Evolutionary conservation across 2,329 filamentous ascomycete species (phyloP).

Genomic region (Talaromyces sp.): DNA sequence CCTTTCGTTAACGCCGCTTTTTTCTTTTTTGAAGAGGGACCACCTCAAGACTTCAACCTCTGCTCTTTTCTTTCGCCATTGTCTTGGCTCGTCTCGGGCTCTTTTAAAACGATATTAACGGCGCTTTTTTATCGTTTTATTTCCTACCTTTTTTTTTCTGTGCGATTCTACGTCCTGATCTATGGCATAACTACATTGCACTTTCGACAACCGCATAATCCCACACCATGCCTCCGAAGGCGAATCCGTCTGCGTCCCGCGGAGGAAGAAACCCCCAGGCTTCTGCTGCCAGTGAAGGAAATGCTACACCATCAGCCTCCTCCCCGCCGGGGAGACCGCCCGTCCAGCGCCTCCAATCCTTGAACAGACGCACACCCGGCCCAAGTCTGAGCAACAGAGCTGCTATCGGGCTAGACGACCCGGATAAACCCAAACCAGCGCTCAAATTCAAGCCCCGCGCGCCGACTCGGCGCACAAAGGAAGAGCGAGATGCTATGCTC

Average conservation of each 20-base stretch:
- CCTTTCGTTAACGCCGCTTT: not conserved
- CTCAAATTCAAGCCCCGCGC: constrained; percentile 41
- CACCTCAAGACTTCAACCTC: not conserved
- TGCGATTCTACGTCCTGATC: not conserved
- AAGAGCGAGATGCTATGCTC: constrained; percentile 40
- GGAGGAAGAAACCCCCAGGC: not conserved
- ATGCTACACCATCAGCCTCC: constrained; percentile 11
- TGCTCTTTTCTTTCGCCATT: not conserved
- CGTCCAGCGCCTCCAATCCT: constrained; percentile 38
- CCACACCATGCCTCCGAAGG: constrained; percentile 29
- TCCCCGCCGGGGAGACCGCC: constrained; percentile 22
- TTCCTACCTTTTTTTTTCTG: not conserved
- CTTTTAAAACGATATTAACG: not conserved
- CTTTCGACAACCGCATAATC: not conserved
- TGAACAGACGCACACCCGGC: constrained; percentile 33
- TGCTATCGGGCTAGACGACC: constrained; percentile 16
- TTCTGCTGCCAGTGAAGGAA: not conserved
- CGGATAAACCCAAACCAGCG: constrained; percentile 28
- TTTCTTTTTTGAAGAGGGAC: not conserved
- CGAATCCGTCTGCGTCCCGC: constrained; percentile 17
- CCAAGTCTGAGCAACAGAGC: constrained; percentile 30
- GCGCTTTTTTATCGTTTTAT: not conserved
- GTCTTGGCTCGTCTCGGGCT: not conserved
- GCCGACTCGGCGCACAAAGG: constrained; percentile 38
- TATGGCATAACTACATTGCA: not conserved